These are phyloP conservation scores for Aspergillus neoniger DNA, from an alignment of 2,329 filamentous ascomycete species.

Conservation along the genomic window DNA sequence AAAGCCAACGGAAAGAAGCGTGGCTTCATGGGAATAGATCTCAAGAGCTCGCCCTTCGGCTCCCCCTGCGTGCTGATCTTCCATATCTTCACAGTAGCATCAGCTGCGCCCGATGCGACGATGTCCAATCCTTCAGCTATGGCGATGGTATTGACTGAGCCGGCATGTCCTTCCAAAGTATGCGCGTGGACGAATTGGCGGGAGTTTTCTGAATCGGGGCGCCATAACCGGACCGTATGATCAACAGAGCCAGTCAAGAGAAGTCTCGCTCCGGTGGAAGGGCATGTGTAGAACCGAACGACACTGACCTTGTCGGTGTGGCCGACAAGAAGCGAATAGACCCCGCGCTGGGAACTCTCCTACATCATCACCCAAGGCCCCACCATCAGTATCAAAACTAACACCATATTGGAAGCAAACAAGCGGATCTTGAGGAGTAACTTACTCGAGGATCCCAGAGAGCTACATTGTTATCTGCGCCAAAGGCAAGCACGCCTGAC, in stretches of 20 bases:
- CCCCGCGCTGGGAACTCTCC: slow-evolving; percentile 55
- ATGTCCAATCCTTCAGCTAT: slow-evolving; percentile 48
- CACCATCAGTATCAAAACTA: neutral
- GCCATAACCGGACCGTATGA: slow-evolving; percentile 69
- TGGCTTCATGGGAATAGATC: slow-evolving; percentile 72
- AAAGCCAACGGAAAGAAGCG: slow-evolving; percentile 80
- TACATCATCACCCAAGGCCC: slow-evolving; percentile 24
- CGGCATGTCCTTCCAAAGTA: slow-evolving; percentile 67
- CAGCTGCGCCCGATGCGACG: slow-evolving; percentile 63
- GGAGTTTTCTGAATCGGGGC: slow-evolving; percentile 26
- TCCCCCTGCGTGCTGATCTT: slow-evolving; percentile 50
- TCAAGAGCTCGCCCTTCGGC: slow-evolving; percentile 54
- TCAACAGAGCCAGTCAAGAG: slow-evolving; percentile 83
- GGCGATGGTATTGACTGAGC: slow-evolving; percentile 68
- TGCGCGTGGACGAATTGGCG: slow-evolving; percentile 45
- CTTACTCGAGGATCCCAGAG: slow-evolving; percentile 80
- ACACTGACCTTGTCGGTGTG: slow-evolving; percentile 81
- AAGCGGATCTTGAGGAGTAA: neutral
- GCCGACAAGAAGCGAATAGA: slow-evolving; percentile 68
- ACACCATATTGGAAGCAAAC: neutral
- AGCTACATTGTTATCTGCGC: slow-evolving; percentile 84
- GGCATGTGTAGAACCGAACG: slow-evolving; percentile 70
- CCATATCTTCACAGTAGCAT: slow-evolving; percentile 69
- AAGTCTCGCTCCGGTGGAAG: slow-evolving; percentile 52
- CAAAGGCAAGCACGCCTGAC: slow-evolving; percentile 76